These are phyloP conservation scores for Thuja plicata DNA, from an alignment of 83 land plant genomes.

Conservation along the genomic window DNA sequence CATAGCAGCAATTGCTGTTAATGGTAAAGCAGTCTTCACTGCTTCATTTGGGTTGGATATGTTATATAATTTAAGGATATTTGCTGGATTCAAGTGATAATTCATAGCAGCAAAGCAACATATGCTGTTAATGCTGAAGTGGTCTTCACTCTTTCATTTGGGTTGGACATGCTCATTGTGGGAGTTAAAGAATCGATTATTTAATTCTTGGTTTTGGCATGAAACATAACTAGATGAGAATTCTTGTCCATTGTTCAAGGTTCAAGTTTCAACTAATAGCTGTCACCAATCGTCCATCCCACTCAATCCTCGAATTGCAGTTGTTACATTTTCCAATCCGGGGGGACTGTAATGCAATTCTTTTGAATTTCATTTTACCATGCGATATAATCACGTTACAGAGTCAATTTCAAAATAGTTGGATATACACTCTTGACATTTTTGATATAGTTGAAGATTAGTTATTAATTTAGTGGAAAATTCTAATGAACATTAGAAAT, in stretches of 20 bases:
- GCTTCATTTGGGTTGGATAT: not conserved
- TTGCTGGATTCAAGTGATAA: not conserved
- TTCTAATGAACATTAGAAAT: not conserved
- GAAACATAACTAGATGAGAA: not conserved
- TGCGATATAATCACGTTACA: not conserved
- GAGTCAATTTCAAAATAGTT: not conserved
- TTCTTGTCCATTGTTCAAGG: not conserved
- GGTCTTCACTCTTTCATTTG: not conserved
- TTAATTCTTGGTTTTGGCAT: constrained; percentile 2
- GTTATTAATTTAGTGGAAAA: not conserved
- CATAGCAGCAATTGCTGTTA: not conserved
- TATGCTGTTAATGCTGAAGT: not conserved
- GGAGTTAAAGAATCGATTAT: not conserved
- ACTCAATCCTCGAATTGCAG: not conserved
- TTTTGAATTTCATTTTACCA: not conserved
- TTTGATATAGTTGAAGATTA: not conserved
- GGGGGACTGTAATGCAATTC: not conserved
- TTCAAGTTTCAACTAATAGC: not conserved
- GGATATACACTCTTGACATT: not conserved
- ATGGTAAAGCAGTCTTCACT: not conserved
- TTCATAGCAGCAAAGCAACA: not conserved
- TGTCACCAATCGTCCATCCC: too few relatives aligned
- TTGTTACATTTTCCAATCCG: not conserved
- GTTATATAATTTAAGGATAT: not conserved
- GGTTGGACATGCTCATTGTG: not conserved